Evolutionary conservation across 2,329 filamentous ascomycete genomes (phyloP).

Genomic region (Aspergillus fischeri): DNA sequence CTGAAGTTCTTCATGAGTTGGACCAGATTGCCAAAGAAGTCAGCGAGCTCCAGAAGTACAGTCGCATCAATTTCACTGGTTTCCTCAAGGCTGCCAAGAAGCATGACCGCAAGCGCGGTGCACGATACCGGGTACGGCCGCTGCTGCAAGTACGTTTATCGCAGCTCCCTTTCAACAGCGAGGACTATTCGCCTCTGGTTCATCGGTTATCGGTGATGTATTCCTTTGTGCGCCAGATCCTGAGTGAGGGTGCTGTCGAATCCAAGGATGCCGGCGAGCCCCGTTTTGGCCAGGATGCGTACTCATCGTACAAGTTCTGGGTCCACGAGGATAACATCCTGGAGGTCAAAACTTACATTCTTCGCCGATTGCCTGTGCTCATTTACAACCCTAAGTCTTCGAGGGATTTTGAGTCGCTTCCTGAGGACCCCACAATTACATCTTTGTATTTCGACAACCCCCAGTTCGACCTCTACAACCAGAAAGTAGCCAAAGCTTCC

Average conservation of each 20-base stretch:
- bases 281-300: slow-evolving; percentile 58
- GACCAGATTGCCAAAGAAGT: slow-evolving; percentile 86
- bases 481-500: slow-evolving; percentile 72
- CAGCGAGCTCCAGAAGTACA: slow-evolving; percentile 91
- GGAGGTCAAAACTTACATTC: slow-evolving; percentile 93
- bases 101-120: slow-evolving; percentile 88
- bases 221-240: slow-evolving; percentile 81
- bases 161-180: slow-evolving; percentile 90
- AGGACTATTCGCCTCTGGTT: slow-evolving; percentile 85
- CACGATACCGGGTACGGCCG: slow-evolving; percentile 80
- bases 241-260: slow-evolving; percentile 49
- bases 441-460: slow-evolving; percentile 93
- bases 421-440: slow-evolving; percentile 82
- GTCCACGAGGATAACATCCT: slow-evolving; percentile 92
- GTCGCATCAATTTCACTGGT: slow-evolving; percentile 93
- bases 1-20: slow-evolving; percentile 72
- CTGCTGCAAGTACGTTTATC: slow-evolving; percentile 86
- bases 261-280: slow-evolving; percentile 47
- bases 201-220: slow-evolving; percentile 92
- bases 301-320: slow-evolving; percentile 93
- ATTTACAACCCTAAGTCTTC: slow-evolving; percentile 85
- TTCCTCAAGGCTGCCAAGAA: slow-evolving; percentile 99
- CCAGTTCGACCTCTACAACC: slow-evolving; percentile 78
- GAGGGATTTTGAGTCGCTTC: slow-evolving; percentile 72
- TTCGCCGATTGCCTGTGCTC: slow-evolving; percentile 83